These are phyloP conservation scores for Fusarium pilosicola DNA, from an alignment of 2,329 filamentous ascomycete species.

Conservation along the genomic window DNA sequence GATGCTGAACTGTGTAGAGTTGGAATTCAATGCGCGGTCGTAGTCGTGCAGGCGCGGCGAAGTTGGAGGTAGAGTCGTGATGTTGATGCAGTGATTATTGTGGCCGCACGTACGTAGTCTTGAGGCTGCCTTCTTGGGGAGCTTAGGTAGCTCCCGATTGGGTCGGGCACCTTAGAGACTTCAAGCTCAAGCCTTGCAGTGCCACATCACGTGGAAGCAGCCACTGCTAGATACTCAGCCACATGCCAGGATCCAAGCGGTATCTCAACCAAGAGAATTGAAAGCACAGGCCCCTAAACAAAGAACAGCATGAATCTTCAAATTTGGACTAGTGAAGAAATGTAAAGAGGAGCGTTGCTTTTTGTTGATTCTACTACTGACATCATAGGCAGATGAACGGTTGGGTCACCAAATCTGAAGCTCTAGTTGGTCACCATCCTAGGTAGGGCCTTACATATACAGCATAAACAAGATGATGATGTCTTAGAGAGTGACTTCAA, in stretches of 20 bases:
- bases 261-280: not conserved
- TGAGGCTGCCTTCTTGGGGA: slow-evolving; percentile 47
- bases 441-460: not conserved
- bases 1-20: slow-evolving; percentile 20
- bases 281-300: not conserved
- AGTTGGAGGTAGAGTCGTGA: slow-evolving; percentile 24
- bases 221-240: slow-evolving; percentile 20
- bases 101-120: slow-evolving; percentile 47
- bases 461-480: not conserved
- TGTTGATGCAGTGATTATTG: slow-evolving; percentile 37
- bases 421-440: not conserved
- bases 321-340: not conserved
- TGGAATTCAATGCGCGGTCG: slow-evolving; percentile 22
- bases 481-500: not conserved
- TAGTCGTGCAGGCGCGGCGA: slow-evolving; percentile 33
- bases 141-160: slow-evolving; percentile 47
- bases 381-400: slow-evolving; percentile 14
- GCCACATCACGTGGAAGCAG: slow-evolving; percentile 31
- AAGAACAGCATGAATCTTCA: not conserved
- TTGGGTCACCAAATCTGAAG: not conserved
- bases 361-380: slow-evolving; percentile 4
- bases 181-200: slow-evolving; percentile 29
- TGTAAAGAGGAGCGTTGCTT: slow-evolving; percentile 6
- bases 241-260: not conserved
- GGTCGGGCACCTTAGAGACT: slow-evolving; percentile 27